phyloP scores from a whole-genome alignment of 257 asterid genomes.

The Salvia miltiorrhiza region DNA sequence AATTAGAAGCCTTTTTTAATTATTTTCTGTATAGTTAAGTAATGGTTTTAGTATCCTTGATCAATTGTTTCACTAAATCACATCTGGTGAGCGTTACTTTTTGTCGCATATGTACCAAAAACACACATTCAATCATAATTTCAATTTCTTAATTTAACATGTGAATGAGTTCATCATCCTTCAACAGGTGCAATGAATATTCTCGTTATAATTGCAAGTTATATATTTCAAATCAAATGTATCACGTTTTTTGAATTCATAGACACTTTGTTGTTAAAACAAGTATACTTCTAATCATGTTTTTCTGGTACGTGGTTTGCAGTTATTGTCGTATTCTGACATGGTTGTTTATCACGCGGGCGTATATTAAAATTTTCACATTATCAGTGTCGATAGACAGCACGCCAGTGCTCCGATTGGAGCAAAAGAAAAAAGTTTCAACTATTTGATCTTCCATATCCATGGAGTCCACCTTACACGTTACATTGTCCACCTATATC shows the following conservation, averaged over 20 bases:
- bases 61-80: neutral
- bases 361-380: neutral
- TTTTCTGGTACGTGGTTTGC: no score
- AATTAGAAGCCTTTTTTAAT: no score
- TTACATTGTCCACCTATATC: slow-evolving; percentile 4
- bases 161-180: no score
- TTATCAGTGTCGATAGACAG: neutral
- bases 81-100: neutral
- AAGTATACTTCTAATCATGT: neutral
- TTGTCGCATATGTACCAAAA: no score
- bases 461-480: neutral
- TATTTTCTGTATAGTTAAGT: neutral
- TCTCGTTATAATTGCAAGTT: neutral
- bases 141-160: no score
- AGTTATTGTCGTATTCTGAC: no score
- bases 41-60: neutral
- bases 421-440: neutral
- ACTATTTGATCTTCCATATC: neutral
- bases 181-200: neutral
- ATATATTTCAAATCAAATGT: neutral
- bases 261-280: no score
- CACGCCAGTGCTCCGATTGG: neutral
- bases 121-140: no score
- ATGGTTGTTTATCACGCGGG: no score
- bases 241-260: neutral